Evolutionary conservation across 2,329 filamentous ascomycete species (phyloP), one percentile per base, ranked within the genome.

Genomic region (Colletotrichum musicola): DNA sequence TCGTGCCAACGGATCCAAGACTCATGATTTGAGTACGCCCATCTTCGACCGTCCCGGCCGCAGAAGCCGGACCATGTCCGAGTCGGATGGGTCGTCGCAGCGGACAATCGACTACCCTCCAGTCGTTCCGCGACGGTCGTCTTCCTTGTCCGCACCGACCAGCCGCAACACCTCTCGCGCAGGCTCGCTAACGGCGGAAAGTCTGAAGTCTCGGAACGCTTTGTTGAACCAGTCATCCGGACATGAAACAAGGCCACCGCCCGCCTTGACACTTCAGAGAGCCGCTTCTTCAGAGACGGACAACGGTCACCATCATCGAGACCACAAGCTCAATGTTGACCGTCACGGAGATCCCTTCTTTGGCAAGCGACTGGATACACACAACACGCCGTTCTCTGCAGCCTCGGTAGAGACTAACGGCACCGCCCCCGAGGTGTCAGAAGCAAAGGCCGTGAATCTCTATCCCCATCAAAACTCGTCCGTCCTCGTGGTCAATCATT

Each of bases 381-480:
- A 88, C 70, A 86, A 86, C 71, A 90, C 89, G 0, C 89, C 89
- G 4, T 90, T 91, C 72, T 91, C 89, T 1, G 80, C 88, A 65
- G 81, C 82, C 0, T 91, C 89, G 0, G 83, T 90, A 55, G 89
- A 90, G 62, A 89, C 88, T n/a, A 86, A 81, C 44, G 85, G 83
- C 40, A 90, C 89, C n/a, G 89, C 86, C 3, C 82, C 83, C 4
- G 89, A 90, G 72, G 85, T 91, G 47, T 89, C 88, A 1, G 88
- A 91, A 78, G 89, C 89, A 40, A 79, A 86, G 74, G 88, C 87
- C 46, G 84, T 91, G 63, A 88, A 84, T 69, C 88, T 91, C 73
- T 90, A 86, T 71, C 84, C 86, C 20, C 89, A 91, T 71, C 88
- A 91, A 73, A 91, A 90, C 72, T 89, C 85, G 55, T 91, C 89